A percentile compares a stretch with the other conserved stretches of the same genome.
Conservation (phyloP, 176 grass and related monocot genomes). For the Typha latifolia region DNA sequence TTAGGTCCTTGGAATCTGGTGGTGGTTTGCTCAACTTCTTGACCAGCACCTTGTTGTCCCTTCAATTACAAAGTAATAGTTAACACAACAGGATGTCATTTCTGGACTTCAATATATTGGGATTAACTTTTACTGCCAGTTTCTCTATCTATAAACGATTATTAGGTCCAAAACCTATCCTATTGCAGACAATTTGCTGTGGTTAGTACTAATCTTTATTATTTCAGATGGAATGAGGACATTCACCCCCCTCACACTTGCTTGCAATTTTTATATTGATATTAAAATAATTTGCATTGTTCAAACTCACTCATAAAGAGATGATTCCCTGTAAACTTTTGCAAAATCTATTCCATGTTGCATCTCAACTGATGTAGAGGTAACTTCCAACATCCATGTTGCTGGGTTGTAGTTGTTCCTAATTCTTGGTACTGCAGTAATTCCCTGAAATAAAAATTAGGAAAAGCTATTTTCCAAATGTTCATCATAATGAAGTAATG, state of each 20-base stretch:
- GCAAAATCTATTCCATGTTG: constrained; percentile 55
- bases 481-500: background rate
- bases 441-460: constrained; percentile 41
- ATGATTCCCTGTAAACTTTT: constrained; percentile 47
- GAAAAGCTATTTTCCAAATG: background rate
- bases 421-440: constrained; percentile 49
- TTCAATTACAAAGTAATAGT: constrained; percentile 25
- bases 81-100: background rate
- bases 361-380: constrained; percentile 48
- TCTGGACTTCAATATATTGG: too few species aligned
- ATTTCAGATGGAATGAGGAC: too few species aligned
- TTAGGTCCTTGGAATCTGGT: constrained; percentile 35
- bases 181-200: too few species aligned
- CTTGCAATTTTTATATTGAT: too few species aligned
- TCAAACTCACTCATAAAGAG: constrained; percentile 35
- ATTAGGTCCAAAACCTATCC: too few species aligned
- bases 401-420: constrained; percentile 72
- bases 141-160: too few species aligned
- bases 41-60: constrained; percentile 43
- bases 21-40: constrained; percentile 33
- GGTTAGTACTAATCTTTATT: too few species aligned
- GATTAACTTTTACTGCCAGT: too few species aligned
- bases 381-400: constrained; percentile 80
- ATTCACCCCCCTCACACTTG: too few species aligned
- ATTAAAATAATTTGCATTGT: background rate